A percentile compares a stretch with the other conserved stretches of the same genome.
phyloP scores from a whole-genome alignment of 257 asterid species.

The Galeopsis tetrahit region DNA sequence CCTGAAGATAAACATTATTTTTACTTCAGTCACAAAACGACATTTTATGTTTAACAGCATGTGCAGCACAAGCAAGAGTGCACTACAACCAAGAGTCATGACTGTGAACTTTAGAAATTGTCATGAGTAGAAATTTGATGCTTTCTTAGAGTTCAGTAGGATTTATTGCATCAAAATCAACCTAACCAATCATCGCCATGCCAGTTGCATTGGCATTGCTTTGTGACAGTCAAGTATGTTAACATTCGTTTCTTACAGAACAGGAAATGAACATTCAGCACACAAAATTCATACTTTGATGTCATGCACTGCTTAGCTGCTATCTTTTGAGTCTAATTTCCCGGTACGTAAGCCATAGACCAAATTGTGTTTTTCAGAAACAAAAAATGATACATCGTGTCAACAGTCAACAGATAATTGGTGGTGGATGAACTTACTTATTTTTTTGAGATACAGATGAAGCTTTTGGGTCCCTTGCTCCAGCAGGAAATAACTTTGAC shows the following conservation, averaged over 20 bases:
- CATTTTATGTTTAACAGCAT: slow-evolving; percentile 13
- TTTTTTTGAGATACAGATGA: slow-evolving; percentile 48
- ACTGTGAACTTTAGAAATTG: slow-evolving; percentile 15
- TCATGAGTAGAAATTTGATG: not conserved
- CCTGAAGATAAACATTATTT: slow-evolving; percentile 48
- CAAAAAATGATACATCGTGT: slow-evolving; percentile 10
- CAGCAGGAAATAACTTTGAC: slow-evolving; percentile 60
- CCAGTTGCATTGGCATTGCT: too few relatives aligned
- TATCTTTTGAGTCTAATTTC: too few relatives aligned
- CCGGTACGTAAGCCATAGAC: slow-evolving; percentile 5
- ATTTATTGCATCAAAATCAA: too few relatives aligned
- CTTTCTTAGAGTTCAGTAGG: not conserved
- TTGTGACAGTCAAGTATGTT: too few relatives aligned
- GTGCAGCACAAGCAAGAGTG: slow-evolving; percentile 23
- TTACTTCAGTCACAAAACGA: slow-evolving; percentile 14
- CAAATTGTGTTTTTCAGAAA: not conserved
- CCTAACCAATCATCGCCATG: too few relatives aligned
- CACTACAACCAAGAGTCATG: slow-evolving; percentile 18
- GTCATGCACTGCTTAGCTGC: too few relatives aligned
- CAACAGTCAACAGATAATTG: slow-evolving; percentile 25
- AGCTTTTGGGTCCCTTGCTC: slow-evolving; percentile 42
- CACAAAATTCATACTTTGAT: too few relatives aligned
- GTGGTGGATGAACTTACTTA: slow-evolving; percentile 47
- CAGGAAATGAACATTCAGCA: too few relatives aligned
- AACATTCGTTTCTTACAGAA: too few relatives aligned